phyloP scores from a whole-genome alignment of 1,284 basidiomycete species.

The Tilletia setariae region DNA sequence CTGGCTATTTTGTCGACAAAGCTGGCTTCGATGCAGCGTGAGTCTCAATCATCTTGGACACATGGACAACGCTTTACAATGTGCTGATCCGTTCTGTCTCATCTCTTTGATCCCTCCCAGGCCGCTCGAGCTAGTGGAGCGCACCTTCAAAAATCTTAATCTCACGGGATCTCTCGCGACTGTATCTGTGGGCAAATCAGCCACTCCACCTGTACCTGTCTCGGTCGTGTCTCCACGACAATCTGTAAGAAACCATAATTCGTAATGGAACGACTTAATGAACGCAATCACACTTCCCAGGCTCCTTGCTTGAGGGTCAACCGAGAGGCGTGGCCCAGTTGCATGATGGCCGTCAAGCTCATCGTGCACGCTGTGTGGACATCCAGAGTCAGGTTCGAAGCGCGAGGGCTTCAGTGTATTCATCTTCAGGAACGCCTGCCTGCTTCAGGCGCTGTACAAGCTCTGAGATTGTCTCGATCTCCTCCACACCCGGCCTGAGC shows the following conservation, averaged over 20 bases:
- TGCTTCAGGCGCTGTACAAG: background rate
- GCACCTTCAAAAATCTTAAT: background rate
- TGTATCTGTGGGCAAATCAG: conserved; percentile 1
- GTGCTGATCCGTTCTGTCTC: no score
- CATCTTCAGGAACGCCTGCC: background rate
- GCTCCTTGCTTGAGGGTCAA: no score
- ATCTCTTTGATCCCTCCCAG: conserved; percentile 3
- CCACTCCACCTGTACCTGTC: no score
- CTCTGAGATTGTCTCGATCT: conserved; percentile 5
- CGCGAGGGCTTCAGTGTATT: conserved; percentile 9
- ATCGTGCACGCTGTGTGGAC: no score
- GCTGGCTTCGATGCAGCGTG: conserved; percentile 36
- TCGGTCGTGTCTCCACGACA: background rate
- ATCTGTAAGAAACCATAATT: background rate
- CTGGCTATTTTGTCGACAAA: conserved; percentile 34
- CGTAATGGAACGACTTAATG: no score
- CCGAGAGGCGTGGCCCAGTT: no score
- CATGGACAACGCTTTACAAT: background rate
- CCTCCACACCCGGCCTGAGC: background rate
- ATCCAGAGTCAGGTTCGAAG: conserved; percentile 3
- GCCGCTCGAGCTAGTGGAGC: background rate
- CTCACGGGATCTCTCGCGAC: background rate
- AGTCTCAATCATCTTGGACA: background rate
- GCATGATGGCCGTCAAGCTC: no score
- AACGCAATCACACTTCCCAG: no score